Evolutionary conservation across 768 basidiomycete species (phyloP).

Genomic region (Trametes cingulata): DNA sequence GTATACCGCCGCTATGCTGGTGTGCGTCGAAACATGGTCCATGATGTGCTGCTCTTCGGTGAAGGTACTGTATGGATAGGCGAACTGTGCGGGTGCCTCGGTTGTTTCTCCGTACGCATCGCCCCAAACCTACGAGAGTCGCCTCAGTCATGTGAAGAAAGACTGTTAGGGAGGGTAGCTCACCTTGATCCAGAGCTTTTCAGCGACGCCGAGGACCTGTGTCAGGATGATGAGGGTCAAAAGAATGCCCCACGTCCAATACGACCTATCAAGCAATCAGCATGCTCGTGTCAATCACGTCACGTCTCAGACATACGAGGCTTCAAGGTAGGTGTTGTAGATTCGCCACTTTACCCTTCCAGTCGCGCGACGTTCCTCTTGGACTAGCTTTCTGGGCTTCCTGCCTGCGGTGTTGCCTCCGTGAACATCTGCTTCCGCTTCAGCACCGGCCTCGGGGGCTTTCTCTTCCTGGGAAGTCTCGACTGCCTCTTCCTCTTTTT

Average conservation of each 20-base stretch:
- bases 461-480: slow-evolving; percentile 20
- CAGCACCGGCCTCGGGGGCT: slow-evolving; percentile 29
- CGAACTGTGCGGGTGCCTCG: neutral
- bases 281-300: neutral
- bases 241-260: slow-evolving; percentile 66
- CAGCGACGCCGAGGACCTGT: slow-evolving; percentile 49
- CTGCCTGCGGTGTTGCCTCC: no score
- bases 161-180: neutral
- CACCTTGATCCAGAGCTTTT: slow-evolving; percentile 80
- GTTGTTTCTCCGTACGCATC: slow-evolving; percentile 49
- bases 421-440: slow-evolving; percentile 33
- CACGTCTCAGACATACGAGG: slow-evolving; percentile 56
- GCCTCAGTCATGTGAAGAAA: neutral
- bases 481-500: slow-evolving; percentile 42
- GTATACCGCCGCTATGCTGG: slow-evolving; percentile 18
- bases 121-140: slow-evolving; percentile 61
- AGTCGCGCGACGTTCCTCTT: slow-evolving; percentile 79
- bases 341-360: slow-evolving; percentile 82
- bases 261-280: slow-evolving; percentile 45
- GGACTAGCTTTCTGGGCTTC: slow-evolving; percentile 71
- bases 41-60: slow-evolving; percentile 30
- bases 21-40: slow-evolving; percentile 27
- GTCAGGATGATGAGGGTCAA: slow-evolving; percentile 47
- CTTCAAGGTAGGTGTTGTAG: slow-evolving; percentile 65
- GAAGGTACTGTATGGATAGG: slow-evolving; percentile 3